Percentiles rank a stretch among this genome's conserved stretches.
These are phyloP conservation scores for Raffaelea ambrosiae DNA, from an alignment of 2,329 filamentous ascomycete genomes.

Conservation along the genomic window DNA sequence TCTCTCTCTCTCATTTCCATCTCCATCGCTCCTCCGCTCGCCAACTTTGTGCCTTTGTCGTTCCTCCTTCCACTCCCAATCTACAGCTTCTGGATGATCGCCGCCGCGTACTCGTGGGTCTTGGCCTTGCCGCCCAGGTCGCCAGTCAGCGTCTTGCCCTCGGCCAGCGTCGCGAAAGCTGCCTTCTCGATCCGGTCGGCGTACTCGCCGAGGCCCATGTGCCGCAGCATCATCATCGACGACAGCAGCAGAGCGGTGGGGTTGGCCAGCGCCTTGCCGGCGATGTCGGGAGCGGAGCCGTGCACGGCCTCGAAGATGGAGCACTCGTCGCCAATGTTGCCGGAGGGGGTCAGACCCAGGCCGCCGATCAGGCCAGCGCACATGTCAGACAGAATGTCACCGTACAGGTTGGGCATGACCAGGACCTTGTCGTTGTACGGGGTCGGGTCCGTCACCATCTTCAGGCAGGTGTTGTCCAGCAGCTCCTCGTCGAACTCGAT, in stretches of 20 bases:
- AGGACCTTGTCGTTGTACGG: slow-evolving; percentile 99
- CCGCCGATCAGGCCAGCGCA: slow-evolving; percentile 97
- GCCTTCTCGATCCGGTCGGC: slow-evolving; percentile 86
- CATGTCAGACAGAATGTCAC: slow-evolving; percentile 99
- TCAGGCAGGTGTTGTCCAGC: slow-evolving; percentile 97
- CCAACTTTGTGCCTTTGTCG: neutral
- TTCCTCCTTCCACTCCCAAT: slow-evolving; percentile 2
- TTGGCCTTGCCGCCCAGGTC: slow-evolving; percentile 94
- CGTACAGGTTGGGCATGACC: slow-evolving; percentile 97
- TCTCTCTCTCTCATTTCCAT: neutral
- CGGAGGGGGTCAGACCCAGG: slow-evolving; percentile 91
- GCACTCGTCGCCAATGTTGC: slow-evolving; percentile 98
- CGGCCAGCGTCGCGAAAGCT: slow-evolving; percentile 87
- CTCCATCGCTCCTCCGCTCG: neutral
- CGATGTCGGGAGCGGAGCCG: slow-evolving; percentile 58
- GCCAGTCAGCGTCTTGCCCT: slow-evolving; percentile 93
- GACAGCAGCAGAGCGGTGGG: slow-evolving; percentile 90
- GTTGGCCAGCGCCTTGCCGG: slow-evolving; percentile 84
- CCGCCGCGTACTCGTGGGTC: slow-evolving; percentile 86
- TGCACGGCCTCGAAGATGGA: slow-evolving; percentile 99
- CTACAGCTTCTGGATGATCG: slow-evolving; percentile 71
- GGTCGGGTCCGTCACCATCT: slow-evolving; percentile 92
- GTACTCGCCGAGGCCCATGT: slow-evolving; percentile 86
- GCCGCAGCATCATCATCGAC: slow-evolving; percentile 99
- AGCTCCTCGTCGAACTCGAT: slow-evolving; percentile 97